A percentile compares a stretch with the other conserved stretches of the same genome.
Evolutionary conservation across 805 yeast genomes (phyloP).

Genomic region (Blastobotrys robertii): DNA sequence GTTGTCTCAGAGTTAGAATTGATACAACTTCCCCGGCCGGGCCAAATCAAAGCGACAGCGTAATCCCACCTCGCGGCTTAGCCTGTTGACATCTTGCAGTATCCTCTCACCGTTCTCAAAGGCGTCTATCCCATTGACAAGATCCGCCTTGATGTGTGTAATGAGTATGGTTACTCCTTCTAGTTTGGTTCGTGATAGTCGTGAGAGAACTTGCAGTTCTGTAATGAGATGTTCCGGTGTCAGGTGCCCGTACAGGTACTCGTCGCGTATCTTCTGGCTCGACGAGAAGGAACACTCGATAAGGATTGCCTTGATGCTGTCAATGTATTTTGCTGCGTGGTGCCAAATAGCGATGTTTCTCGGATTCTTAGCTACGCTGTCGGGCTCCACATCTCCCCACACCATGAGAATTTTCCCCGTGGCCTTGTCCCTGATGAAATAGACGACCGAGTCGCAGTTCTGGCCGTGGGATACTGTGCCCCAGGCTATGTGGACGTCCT

Average conservation of each 20-base stretch:
- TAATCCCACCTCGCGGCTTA: constrained; percentile 2
- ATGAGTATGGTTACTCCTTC: constrained; percentile 39
- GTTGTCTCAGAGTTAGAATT: too few species aligned
- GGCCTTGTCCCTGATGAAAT: constrained; percentile 35
- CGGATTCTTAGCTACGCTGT: constrained; percentile 34
- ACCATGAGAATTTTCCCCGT: constrained; percentile 38
- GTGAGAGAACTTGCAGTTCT: constrained; percentile 36
- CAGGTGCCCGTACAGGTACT: constrained; percentile 68
- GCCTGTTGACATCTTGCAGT: too few species aligned
- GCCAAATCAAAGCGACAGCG: constrained; percentile 10
- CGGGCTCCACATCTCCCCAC: constrained; percentile 84
- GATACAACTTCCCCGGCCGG: constrained; percentile 2
- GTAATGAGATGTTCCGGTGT: constrained; percentile 53
- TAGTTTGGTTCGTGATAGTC: constrained; percentile 19
- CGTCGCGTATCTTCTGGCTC: constrained; percentile 29
- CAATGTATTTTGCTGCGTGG: constrained; percentile 38
- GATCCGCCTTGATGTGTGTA: constrained; percentile 37
- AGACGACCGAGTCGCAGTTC: constrained; percentile 47
- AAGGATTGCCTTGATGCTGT: constrained; percentile 39
- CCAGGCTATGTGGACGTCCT: constrained; percentile 12
- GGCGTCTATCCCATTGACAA: neutral
- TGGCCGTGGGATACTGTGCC: constrained; percentile 22
- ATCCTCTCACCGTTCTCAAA: too few species aligned
- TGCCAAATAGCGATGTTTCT: constrained; percentile 46
- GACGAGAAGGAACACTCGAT: constrained; percentile 68